phyloP scores from a whole-genome alignment of 2,329 filamentous ascomycete species.

The Incumbomyces delicatus region DNA sequence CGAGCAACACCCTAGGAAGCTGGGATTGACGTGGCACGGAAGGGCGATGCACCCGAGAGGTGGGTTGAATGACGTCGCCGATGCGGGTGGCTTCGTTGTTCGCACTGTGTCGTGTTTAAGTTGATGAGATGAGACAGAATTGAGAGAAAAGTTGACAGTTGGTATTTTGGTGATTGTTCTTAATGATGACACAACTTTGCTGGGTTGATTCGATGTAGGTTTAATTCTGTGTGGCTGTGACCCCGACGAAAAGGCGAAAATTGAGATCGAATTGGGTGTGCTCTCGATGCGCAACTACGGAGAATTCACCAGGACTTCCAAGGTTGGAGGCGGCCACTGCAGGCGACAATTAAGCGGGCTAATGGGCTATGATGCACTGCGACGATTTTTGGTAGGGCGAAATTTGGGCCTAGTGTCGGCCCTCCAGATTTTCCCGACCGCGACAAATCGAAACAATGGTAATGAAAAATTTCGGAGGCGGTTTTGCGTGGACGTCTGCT shows the following conservation, averaged over 20 bases:
- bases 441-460: too few species aligned
- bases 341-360: too few species aligned
- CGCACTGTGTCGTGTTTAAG: not conserved
- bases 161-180: not conserved
- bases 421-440: too few species aligned
- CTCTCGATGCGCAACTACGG: not conserved
- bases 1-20: too few species aligned
- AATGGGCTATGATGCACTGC: too few species aligned
- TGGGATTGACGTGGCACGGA: not conserved
- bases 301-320: too few species aligned
- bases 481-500: too few species aligned
- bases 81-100: not conserved
- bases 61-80: constrained; percentile 3
- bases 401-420: too few species aligned
- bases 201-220: not conserved
- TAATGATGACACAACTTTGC: constrained; percentile 3
- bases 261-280: not conserved
- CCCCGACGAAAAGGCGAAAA: not conserved
- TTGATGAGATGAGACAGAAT: not conserved
- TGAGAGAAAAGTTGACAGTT: not conserved
- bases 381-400: too few species aligned
- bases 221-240: constrained; percentile 2
- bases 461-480: too few species aligned
- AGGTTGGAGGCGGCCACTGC: too few species aligned
- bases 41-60: too few species aligned